Conservation (phyloP, 2,329 filamentous ascomycete species). For the Cladophialophora exuberans region DNA sequence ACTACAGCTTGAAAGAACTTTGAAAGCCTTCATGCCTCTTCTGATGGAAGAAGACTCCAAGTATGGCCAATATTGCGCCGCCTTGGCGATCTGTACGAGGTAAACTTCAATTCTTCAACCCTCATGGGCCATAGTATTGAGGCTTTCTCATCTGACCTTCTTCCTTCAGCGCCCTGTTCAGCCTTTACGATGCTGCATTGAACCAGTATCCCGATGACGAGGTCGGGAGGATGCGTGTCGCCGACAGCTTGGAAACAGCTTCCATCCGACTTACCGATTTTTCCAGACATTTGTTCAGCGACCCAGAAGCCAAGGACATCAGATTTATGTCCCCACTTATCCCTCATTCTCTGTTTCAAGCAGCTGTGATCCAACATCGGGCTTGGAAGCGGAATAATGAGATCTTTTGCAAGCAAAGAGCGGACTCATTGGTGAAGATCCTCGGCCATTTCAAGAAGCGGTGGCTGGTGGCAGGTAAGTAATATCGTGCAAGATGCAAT, state of each 20-base stretch:
- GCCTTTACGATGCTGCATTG: neutral
- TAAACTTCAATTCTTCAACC: neutral
- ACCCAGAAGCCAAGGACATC: neutral
- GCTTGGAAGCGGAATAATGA: neutral
- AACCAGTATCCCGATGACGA: neutral
- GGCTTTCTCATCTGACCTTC: neutral
- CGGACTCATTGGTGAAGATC: neutral
- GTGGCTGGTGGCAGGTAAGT: conserved; percentile 13
- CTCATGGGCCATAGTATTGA: neutral
- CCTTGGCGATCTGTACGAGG: conserved; percentile 8
- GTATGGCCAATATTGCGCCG: conserved; percentile 10
- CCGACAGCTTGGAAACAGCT: neutral
- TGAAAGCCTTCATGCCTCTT: conserved; percentile 5
- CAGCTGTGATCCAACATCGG: conserved; percentile 2
- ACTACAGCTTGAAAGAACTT: conserved; percentile 6
- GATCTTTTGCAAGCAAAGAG: neutral
- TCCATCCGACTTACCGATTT: conserved; percentile 7
- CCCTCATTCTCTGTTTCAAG: neutral
- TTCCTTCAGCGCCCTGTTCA: conserved; percentile 3
- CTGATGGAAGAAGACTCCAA: conserved; percentile 9
- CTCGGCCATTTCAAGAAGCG: conserved; percentile 7
- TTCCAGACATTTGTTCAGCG: neutral
- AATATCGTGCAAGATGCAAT: neutral
- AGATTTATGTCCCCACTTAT: conserved; percentile 1
- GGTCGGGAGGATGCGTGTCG: neutral